Evolutionary conservation across 2,329 filamentous ascomycete species (phyloP).

Genomic region (Cercospora sesami): DNA sequence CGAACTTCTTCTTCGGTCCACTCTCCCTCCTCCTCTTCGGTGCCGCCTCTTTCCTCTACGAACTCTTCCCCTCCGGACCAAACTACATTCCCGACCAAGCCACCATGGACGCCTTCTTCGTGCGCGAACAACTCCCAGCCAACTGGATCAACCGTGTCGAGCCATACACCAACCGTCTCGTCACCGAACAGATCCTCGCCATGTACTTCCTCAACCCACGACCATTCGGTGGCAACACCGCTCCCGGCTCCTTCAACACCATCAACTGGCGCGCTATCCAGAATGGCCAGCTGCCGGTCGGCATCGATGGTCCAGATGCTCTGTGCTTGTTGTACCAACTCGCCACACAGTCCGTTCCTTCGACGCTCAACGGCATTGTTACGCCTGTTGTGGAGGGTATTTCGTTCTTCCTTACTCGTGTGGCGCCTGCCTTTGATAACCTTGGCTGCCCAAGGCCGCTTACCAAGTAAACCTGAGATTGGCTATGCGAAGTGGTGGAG

Average conservation of each 20-base stretch:
- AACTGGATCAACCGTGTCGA: constrained; percentile 42
- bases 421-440: constrained; percentile 37
- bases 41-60: constrained; percentile 48
- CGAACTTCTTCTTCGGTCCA: constrained; percentile 48
- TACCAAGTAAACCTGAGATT: too few relatives aligned
- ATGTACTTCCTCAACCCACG: constrained; percentile 45
- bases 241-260: constrained; percentile 11
- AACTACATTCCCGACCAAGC: constrained; percentile 39
- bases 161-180: constrained; percentile 41
- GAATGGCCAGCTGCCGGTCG: constrained; percentile 41
- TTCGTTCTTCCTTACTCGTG: constrained; percentile 36
- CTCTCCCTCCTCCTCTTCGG: constrained; percentile 44
- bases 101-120: constrained; percentile 45
- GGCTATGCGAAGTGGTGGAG: too few relatives aligned
- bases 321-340: constrained; percentile 50
- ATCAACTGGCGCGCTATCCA: constrained; percentile 44
- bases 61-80: constrained; percentile 42
- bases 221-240: constrained; percentile 29
- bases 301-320: constrained; percentile 33
- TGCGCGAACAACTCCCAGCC: constrained; percentile 46
- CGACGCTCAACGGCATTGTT: constrained; percentile 41
- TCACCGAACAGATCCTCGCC: constrained; percentile 43
- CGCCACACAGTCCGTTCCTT: constrained; percentile 42
- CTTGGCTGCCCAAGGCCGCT: constrained; percentile 41
- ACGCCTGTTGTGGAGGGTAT: constrained; percentile 42